Base-by-base conservation (phyloP, 257 asterid species). In the Verbascum thapsus region DNA sequence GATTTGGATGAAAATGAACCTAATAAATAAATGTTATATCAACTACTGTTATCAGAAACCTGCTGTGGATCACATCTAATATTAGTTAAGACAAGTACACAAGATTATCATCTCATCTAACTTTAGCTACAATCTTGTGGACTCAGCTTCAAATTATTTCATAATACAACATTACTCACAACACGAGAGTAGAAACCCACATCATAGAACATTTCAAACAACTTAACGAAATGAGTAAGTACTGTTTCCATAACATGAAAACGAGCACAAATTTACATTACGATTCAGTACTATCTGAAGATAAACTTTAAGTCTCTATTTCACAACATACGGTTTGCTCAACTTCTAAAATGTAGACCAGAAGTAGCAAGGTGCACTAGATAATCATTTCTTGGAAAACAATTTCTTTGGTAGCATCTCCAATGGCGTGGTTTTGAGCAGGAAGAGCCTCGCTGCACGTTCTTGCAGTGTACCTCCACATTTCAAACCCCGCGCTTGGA, bases 341-440 rank as follows among this genome's bases (percentile, higher is more conserved):
- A 55, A 53, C 54, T 55, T 38, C 5, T 8, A 34, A 2, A 8
- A n/a, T 19, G 13, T 56, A 32, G 64, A 57, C 56, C 63, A n/a
- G n/a, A 51, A 11, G 22, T n/a, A 60, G 49, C 13, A 35, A 47
- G 48, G 55, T n/a, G 10, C 9, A 51, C 15, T 10, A 35, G 51
- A 50, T 35, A 34, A 57, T 83, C 81, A 89, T 78, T 87, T 92
- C 95, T 85, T 92, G 59, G 94, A 91, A 52, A 92, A 72, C 51
- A 81, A 73, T 84, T 87, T 89, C 87, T 87, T 92, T 2, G 99
- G 90, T 55, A 92, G 86, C 94, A 10, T 87, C 80, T 87, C 96
- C 32, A 87, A 43, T 18, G 87, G 80, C 11, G 81, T 78, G 32
- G 80, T 79, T 71, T 82, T 82, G 58, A 79, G 81, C 58, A 76